Percentiles rank a stretch among this genome's conserved stretches.
phyloP scores from a whole-genome alignment of 805 yeast genomes.

The Spathaspora gorwiae region DNA sequence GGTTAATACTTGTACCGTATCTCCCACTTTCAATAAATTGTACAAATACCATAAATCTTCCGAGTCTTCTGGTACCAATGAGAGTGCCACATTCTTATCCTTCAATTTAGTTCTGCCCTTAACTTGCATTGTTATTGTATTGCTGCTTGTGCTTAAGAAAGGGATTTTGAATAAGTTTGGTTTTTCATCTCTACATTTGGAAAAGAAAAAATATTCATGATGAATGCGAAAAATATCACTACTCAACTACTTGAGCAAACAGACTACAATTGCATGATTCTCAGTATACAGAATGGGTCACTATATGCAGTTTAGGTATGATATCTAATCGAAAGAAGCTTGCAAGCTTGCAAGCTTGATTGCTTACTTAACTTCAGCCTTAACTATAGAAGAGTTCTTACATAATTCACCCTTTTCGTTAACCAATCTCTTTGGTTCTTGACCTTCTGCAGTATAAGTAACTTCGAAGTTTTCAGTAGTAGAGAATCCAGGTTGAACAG shows the following conservation, averaged over 20 bases:
- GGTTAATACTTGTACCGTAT: constrained; percentile 67
- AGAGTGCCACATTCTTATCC: constrained; percentile 60
- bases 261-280: too few relatives aligned
- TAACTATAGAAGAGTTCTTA: constrained; percentile 64
- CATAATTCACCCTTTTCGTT: constrained; percentile 76
- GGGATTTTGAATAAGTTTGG: too few relatives aligned
- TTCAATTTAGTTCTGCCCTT: constrained; percentile 21
- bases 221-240: too few relatives aligned
- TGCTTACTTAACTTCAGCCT: constrained; percentile 57
- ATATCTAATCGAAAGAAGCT: too few relatives aligned
- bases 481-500: constrained; percentile 85
- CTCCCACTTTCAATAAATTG: constrained; percentile 73
- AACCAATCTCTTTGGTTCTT: constrained; percentile 66
- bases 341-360: not conserved
- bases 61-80: constrained; percentile 76
- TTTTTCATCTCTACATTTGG: too few relatives aligned
- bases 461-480: constrained; percentile 76
- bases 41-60: constrained; percentile 90
- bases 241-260: too few relatives aligned
- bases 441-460: constrained; percentile 75
- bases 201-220: too few relatives aligned
- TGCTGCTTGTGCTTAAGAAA: not conserved
- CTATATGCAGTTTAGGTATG: too few relatives aligned
- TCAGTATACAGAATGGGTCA: too few relatives aligned
- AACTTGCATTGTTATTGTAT: constrained; percentile 6